These are phyloP conservation scores for Penicillium palitans DNA, from an alignment of 2,329 filamentous ascomycete genomes.

Conservation along the genomic window DNA sequence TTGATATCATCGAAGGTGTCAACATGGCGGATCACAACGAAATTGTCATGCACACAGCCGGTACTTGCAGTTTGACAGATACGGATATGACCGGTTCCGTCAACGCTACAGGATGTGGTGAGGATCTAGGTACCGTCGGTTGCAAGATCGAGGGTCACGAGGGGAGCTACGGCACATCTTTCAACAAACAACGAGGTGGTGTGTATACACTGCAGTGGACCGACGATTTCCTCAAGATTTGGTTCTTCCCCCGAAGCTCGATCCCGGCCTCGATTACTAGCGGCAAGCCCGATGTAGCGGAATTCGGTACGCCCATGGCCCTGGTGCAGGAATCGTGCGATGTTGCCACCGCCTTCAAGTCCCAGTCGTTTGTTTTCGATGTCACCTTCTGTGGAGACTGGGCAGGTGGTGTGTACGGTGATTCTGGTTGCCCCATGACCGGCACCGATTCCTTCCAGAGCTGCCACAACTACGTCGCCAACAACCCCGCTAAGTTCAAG, in stretches of 20 bases:
- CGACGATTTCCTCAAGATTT: slow-evolving; percentile 49
- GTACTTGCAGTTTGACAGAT: slow-evolving; percentile 46
- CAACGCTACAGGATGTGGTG: slow-evolving; percentile 52
- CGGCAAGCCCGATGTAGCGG: slow-evolving; percentile 46
- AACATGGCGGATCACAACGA: slow-evolving; percentile 46
- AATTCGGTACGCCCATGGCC: slow-evolving; percentile 50
- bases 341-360: slow-evolving; percentile 43
- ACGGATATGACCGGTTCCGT: slow-evolving; percentile 52
- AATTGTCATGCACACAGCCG: slow-evolving; percentile 53
- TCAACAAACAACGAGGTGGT: slow-evolving; percentile 54
- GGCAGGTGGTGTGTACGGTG: slow-evolving; percentile 50
- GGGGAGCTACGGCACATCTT: slow-evolving; percentile 52
- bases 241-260: slow-evolving; percentile 50
- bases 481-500: slow-evolving; percentile 67
- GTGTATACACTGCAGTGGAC: slow-evolving; percentile 54
- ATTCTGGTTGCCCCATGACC: slow-evolving; percentile 60
- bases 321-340: slow-evolving; percentile 46
- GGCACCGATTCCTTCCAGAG: slow-evolving; percentile 58
- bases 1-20: slow-evolving; percentile 56
- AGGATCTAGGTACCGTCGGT: slow-evolving; percentile 38
- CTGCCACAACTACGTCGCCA: slow-evolving; percentile 71
- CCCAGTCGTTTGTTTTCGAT: slow-evolving; percentile 50
- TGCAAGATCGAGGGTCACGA: slow-evolving; percentile 44
- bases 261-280: slow-evolving; percentile 49
- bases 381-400: slow-evolving; percentile 58